A percentile compares a stretch with the other conserved stretches of the same genome.
Conservation (phyloP, 2,329 filamentous ascomycete genomes). For the Penicillium palitans region DNA sequence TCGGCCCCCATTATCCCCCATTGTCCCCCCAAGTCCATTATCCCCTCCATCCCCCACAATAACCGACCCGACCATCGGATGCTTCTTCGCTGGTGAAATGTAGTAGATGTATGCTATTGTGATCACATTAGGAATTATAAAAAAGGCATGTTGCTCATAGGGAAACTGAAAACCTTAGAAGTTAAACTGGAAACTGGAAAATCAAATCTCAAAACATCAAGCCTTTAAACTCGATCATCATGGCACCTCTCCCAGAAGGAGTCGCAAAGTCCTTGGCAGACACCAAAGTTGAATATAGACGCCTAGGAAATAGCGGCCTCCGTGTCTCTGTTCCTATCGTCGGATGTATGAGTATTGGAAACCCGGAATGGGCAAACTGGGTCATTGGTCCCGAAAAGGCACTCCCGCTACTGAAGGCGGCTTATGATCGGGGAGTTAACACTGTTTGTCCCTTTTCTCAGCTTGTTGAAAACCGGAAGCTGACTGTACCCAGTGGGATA, state of each 20-base stretch:
- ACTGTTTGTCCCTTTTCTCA: constrained; percentile 7
- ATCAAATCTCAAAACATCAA: background rate
- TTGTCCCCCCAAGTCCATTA: background rate
- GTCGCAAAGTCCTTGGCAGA: background rate
- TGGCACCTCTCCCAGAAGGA: background rate
- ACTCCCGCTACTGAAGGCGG: constrained; percentile 28
- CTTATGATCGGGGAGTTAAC: constrained; percentile 28
- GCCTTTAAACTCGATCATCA: background rate
- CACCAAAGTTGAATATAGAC: constrained; percentile 1
- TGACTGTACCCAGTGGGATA: constrained; percentile 23
- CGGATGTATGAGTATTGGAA: constrained; percentile 14
- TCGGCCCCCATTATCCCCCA: background rate
- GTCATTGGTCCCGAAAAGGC: constrained; percentile 25
- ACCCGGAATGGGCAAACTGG: constrained; percentile 18
- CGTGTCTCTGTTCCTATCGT: constrained; percentile 16
- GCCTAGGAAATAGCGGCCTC: constrained; percentile 13
- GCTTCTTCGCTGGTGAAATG: background rate
- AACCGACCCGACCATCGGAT: constrained; percentile 5
- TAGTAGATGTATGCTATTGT: background rate
- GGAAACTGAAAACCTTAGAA: background rate
- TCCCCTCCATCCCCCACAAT: background rate
- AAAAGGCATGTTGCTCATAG: background rate
- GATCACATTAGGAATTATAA: background rate
- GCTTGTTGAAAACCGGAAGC: background rate
- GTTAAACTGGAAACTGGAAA: background rate